Conservation (phyloP, 805 yeast genomes). For the Candida ulmi region DNA sequence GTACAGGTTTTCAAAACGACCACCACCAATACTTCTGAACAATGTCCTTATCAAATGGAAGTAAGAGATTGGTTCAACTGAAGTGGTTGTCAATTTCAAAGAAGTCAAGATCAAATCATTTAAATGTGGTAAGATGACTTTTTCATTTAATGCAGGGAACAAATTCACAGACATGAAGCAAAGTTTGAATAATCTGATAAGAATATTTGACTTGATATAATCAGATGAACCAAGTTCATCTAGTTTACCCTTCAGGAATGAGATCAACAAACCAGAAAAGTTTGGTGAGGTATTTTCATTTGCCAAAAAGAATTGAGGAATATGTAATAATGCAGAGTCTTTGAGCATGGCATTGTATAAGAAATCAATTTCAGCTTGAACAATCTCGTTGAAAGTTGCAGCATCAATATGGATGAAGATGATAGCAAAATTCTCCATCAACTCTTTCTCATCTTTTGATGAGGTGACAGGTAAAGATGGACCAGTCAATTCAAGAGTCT, state of each 20-base stretch:
- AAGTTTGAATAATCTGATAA: slow-evolving; percentile 81
- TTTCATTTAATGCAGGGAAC: slow-evolving; percentile 83
- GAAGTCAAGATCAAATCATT: slow-evolving; percentile 78
- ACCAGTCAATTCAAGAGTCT: slow-evolving; percentile 45
- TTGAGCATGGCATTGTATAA: slow-evolving; percentile 73
- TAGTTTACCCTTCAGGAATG: slow-evolving; percentile 68
- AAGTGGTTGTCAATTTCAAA: slow-evolving; percentile 69
- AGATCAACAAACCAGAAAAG: slow-evolving; percentile 76
- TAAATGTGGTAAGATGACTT: slow-evolving; percentile 82
- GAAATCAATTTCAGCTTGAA: slow-evolving; percentile 71
- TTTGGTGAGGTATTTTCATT: slow-evolving; percentile 93
- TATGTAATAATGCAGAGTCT: slow-evolving; percentile 81
- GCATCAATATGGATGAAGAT: slow-evolving; percentile 92
- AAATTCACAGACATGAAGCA: slow-evolving; percentile 95
- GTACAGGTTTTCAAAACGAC: slow-evolving; percentile 87
- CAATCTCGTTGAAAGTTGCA: slow-evolving; percentile 90
- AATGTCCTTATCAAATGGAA: slow-evolving; percentile 83
- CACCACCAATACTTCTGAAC: slow-evolving; percentile 95
- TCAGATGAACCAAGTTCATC: slow-evolving; percentile 79
- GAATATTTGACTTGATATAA: slow-evolving; percentile 67
- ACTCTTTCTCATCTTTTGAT: slow-evolving; percentile 88
- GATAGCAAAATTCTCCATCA: slow-evolving; percentile 93
- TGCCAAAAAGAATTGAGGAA: slow-evolving; percentile 91
- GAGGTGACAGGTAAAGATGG: slow-evolving; percentile 83
- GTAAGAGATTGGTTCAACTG: slow-evolving; percentile 87